A percentile compares a stretch with the other conserved stretches of the same genome.
phyloP scores from a whole-genome alignment of 495 filamentous ascomycete species.

The Daldinia grandis region DNA sequence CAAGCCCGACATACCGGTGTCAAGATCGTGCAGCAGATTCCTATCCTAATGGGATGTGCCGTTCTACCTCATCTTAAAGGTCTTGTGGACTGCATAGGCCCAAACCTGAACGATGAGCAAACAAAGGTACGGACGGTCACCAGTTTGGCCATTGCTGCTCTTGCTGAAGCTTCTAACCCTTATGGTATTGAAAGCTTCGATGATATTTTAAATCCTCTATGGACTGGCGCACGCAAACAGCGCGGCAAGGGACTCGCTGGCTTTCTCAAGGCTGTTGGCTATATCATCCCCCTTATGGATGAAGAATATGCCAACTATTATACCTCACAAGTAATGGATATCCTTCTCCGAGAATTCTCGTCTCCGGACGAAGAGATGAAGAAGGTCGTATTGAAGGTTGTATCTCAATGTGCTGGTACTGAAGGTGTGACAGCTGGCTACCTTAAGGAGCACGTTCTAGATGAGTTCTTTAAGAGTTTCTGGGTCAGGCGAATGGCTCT shows the following conservation, averaged over 20 bases:
- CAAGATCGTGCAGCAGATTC: constrained; percentile 98
- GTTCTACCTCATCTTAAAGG: constrained; percentile 96
- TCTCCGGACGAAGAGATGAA: constrained; percentile 99
- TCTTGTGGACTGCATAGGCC: constrained; percentile 94
- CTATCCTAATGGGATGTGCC: constrained; percentile 99
- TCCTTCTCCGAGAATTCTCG: constrained; percentile 92
- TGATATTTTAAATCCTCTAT: constrained; percentile 94
- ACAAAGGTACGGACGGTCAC: constrained; percentile 97
- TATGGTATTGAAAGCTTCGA: constrained; percentile 99
- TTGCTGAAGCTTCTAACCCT: constrained; percentile 95
- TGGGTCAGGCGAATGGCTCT: constrained; percentile 98
- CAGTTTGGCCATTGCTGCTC: constrained; percentile 90
- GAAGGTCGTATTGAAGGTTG: constrained; percentile 96
- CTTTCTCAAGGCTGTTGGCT: constrained; percentile 97
- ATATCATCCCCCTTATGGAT: constrained; percentile 99
- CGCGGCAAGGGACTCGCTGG: constrained; percentile 95
- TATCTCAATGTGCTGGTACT: constrained; percentile 95
- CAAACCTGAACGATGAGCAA: constrained; percentile 96
- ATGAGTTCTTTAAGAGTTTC: constrained; percentile 98
- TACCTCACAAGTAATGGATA: constrained; percentile 98
- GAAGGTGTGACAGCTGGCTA: constrained; percentile 94
- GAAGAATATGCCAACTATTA: constrained; percentile 99
- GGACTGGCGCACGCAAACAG: constrained; percentile 95
- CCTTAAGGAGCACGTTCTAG: constrained; percentile 91
- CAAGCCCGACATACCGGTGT: constrained; percentile 99